phyloP scores from a whole-genome alignment of 257 asterid species.

The Jaltomata sinuosa region DNA sequence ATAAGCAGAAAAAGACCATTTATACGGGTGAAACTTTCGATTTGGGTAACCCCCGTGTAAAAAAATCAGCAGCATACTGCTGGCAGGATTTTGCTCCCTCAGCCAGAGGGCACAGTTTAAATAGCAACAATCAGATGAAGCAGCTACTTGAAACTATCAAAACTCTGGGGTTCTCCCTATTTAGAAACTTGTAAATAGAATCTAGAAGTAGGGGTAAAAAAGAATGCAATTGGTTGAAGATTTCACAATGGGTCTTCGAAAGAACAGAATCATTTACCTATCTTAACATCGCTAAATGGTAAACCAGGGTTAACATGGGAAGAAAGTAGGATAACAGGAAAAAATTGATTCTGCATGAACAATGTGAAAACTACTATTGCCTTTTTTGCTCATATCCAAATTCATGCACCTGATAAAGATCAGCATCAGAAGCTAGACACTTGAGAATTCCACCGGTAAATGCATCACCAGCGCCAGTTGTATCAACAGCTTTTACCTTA shows the following conservation, averaged over 20 bases:
- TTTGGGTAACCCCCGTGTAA: not conserved
- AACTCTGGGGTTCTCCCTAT: not conserved
- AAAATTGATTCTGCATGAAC: not conserved
- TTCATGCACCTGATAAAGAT: slow-evolving; percentile 44
- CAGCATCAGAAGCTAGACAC: slow-evolving; percentile 48
- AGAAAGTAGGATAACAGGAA: not conserved
- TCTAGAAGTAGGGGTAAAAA: not conserved
- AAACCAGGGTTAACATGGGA: not conserved
- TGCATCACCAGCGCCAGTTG: slow-evolving; percentile 97
- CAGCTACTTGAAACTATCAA: not conserved
- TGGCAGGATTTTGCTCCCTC: not conserved
- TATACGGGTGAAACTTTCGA: not conserved
- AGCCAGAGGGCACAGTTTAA: not conserved
- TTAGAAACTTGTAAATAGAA: not conserved
- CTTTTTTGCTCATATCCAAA: not conserved
- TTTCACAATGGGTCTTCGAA: not conserved
- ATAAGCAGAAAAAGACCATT: not conserved
- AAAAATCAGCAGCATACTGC: not conserved
- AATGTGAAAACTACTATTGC: not conserved
- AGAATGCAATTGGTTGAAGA: not conserved
- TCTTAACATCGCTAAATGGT: not conserved
- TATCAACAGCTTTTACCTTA: slow-evolving; percentile 64
- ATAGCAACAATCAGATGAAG: not conserved
- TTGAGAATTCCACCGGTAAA: slow-evolving; percentile 68
- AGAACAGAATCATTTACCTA: not conserved